phyloP scores from a whole-genome alignment of 192 early-diverging fungal genomes.

The Anaeromyces robustus region DNA sequence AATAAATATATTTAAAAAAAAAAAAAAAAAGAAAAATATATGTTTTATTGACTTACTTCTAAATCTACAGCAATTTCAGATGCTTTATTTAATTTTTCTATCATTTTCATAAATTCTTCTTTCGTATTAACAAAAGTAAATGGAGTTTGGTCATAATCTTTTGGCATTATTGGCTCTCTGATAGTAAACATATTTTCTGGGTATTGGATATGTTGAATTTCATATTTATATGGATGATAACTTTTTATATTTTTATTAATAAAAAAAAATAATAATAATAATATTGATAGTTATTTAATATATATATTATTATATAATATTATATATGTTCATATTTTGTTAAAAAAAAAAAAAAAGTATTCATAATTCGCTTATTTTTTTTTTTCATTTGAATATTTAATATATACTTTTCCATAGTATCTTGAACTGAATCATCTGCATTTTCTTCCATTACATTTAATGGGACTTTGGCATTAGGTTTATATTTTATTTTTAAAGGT shows the following conservation, averaged over 20 bases:
- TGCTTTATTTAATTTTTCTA: conserved; percentile 36
- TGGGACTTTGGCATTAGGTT: conserved; percentile 66
- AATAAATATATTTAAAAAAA: too few relatives aligned
- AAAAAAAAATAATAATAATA: background rate
- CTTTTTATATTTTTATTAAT: background rate
- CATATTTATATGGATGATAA: conserved; percentile 79
- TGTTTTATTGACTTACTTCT: conserved; percentile 18
- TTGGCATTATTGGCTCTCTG: conserved; percentile 19
- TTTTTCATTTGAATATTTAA: too few relatives aligned
- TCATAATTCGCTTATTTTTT: too few relatives aligned
- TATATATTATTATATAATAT: background rate
- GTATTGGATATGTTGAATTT: conserved; percentile 66
- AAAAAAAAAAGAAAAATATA: too few relatives aligned
- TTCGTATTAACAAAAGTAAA: conserved; percentile 71
- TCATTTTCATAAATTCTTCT: conserved; percentile 44
- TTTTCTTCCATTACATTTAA: conserved; percentile 20
- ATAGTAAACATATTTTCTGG: conserved; percentile 51
- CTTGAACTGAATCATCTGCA: background rate
- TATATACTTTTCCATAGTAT: conserved; percentile 6
- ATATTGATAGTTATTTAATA: background rate
- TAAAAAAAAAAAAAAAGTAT: conserved; percentile 20
- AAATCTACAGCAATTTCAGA: conserved; percentile 84
- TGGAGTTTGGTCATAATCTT: conserved; percentile 47
- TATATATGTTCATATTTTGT: conserved; percentile 10
- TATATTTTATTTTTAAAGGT: conserved; percentile 59